Percentiles rank a stretch among this genome's conserved stretches.
Evolutionary conservation across 2,329 filamentous ascomycete genomes (phyloP).

Genomic region (Ambrosiella xylebori): DNA sequence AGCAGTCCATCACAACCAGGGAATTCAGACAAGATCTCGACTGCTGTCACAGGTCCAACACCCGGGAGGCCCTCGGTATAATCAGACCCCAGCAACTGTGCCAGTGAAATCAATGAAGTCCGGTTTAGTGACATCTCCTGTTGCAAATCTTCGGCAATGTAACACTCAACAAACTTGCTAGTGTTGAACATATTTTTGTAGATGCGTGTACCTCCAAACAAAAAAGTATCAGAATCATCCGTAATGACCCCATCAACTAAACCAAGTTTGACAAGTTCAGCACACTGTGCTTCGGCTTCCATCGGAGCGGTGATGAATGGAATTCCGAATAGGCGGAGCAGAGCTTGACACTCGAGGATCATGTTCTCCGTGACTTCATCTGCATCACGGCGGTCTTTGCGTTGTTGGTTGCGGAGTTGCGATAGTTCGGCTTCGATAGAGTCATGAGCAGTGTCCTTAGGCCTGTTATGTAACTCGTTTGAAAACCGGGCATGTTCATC

Average conservation of each 20-base stretch:
- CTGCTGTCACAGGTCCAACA: slow-evolving; percentile 81
- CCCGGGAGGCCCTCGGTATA: slow-evolving; percentile 87
- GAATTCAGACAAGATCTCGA: slow-evolving; percentile 91
- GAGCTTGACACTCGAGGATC: slow-evolving; percentile 84
- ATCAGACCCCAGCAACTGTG: slow-evolving; percentile 81
- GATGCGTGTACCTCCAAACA: slow-evolving; percentile 88
- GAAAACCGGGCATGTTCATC: slow-evolving; percentile 91
- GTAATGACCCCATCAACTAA: slow-evolving; percentile 96
- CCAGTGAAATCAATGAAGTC: slow-evolving; percentile 74
- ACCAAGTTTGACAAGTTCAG: slow-evolving; percentile 68
- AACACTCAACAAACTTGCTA: slow-evolving; percentile 96
- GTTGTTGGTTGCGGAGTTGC: slow-evolving; percentile 79
- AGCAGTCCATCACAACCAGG: slow-evolving; percentile 40
- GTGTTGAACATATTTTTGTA: slow-evolving; percentile 99
- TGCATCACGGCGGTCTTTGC: slow-evolving; percentile 86
- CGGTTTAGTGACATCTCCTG: slow-evolving; percentile 76
- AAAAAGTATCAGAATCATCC: slow-evolving; percentile 88
- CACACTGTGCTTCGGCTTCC: slow-evolving; percentile 97
- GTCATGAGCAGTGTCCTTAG: slow-evolving; percentile 49
- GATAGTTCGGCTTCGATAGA: slow-evolving; percentile 80
- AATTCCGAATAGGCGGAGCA: slow-evolving; percentile 77
- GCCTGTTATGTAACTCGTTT: slow-evolving; percentile 64
- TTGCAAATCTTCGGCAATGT: slow-evolving; percentile 66
- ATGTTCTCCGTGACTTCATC: slow-evolving; percentile 95
- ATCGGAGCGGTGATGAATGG: slow-evolving; percentile 96